Evolutionary conservation across 2,329 filamentous ascomycete species (phyloP), one percentile per base, ranked within the genome.

Genomic region (Massarina eburnea): DNA sequence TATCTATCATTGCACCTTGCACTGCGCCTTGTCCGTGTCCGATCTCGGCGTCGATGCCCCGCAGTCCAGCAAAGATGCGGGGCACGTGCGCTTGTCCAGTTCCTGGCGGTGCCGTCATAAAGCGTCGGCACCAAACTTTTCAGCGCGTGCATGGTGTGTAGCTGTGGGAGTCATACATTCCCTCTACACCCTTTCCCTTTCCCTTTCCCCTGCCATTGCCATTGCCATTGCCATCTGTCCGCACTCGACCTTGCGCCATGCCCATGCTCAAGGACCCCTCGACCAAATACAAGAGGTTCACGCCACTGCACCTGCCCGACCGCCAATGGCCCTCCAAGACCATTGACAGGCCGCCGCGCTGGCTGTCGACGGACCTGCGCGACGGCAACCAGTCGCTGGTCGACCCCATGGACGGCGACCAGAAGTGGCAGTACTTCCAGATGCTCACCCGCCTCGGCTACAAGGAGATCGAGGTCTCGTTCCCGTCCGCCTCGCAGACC

Each of bases 391-490:
- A 97, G 77, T 91, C 86, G 71, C 78, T 96, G 71, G 84, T 89
- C 26, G 89, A 96, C 70, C 91, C 92, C 53, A 96, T 97, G 91
- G 94, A 90, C 66, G 90, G 90, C 58, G 89, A 96, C 39, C 91
- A 96, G 78, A 97, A 97, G 76, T 94, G 88, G 83, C 79, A 80
- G 51, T 97, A 91, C 79, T 97, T 97, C 79, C 85, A 91, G 73
- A 95, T 95, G 90, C 83, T 97, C 43, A 83, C 86, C 62, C 84
- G 92, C 51, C 80, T 96, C 39, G 92, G 94, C 59, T 97, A 95
- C 80, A 97, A 96, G 75, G 92, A 97, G 74, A 96, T 97, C 56
- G 92, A 97, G 70, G 87, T 96, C 17, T 94, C 91, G 4, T 97
- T 96, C 74, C 92, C 92, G 39, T 95, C 91, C 0, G 91, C 92